Percentiles rank a stretch among this genome's conserved stretches.
Conservation (phyloP, 352 stramenopile species). For the Hyphochytrium catenoides region DNA sequence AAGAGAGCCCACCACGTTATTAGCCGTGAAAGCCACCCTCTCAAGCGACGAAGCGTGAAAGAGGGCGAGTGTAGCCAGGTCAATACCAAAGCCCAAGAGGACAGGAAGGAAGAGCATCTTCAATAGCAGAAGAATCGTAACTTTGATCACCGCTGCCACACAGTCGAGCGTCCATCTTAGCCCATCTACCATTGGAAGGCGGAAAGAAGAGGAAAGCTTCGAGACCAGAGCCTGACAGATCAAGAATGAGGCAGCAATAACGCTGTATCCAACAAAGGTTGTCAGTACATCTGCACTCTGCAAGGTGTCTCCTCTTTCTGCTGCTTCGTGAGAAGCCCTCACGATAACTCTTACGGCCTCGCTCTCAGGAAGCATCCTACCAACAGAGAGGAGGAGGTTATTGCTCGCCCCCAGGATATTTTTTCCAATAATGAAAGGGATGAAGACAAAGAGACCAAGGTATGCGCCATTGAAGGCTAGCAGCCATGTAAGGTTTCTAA, state of each 20-base stretch:
- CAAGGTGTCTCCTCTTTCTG: constrained; percentile 46
- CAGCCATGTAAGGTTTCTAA: constrained; percentile 90
- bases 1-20: constrained; percentile 65
- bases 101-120: constrained; percentile 96
- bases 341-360: too few relatives aligned
- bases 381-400: not conserved
- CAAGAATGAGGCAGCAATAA: constrained; percentile 54
- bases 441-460: constrained; percentile 84
- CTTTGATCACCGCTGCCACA: constrained; percentile 69
- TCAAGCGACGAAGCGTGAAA: constrained; percentile 53
- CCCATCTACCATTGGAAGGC: constrained; percentile 44
- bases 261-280: constrained; percentile 40
- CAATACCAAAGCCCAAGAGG: constrained; percentile 73
- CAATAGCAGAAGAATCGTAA: constrained; percentile 77
- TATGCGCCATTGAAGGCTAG: constrained; percentile 92
- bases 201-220: constrained; percentile 50
- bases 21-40: constrained; percentile 46
- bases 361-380: too few relatives aligned
- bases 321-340: too few relatives aligned
- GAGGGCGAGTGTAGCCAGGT: constrained; percentile 67
- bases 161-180: constrained; percentile 47
- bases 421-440: constrained; percentile 78
- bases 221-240: constrained; percentile 57
- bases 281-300: constrained; percentile 58
- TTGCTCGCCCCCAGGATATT: constrained; percentile 23